These are phyloP conservation scores for Aspergillus fijiensis DNA, from an alignment of 2,329 filamentous ascomycete species.

Conservation along the genomic window DNA sequence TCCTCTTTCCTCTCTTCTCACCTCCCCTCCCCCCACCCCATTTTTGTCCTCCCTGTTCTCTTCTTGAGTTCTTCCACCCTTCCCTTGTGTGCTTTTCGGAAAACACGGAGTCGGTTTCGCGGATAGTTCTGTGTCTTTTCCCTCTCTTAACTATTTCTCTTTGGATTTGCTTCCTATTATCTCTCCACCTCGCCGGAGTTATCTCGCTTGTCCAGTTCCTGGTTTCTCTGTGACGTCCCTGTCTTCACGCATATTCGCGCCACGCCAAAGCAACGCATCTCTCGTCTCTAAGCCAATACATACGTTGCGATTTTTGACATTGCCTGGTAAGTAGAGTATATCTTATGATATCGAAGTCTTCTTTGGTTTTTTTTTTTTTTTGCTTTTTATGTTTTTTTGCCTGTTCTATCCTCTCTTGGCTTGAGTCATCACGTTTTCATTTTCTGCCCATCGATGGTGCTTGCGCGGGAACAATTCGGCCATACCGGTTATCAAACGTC, in stretches of 20 bases:
- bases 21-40: constrained; percentile 5
- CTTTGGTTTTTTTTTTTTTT: neutral
- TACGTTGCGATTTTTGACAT: constrained; percentile 22
- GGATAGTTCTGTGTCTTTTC: constrained; percentile 26
- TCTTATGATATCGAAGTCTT: constrained; percentile 1
- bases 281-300: constrained; percentile 12
- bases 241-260: constrained; percentile 24
- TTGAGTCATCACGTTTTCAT: neutral
- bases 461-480: neutral
- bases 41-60: constrained; percentile 15
- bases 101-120: constrained; percentile 33
- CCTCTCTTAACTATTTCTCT: constrained; percentile 24
- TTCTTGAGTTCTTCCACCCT: constrained; percentile 21
- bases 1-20: constrained; percentile 12
- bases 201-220: constrained; percentile 25
- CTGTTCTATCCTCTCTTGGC: neutral
- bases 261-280: constrained; percentile 20
- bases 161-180: constrained; percentile 22
- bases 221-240: constrained; percentile 21
- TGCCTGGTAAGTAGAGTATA: constrained; percentile 21
- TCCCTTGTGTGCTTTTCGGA: constrained; percentile 29
- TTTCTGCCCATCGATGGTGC: neutral
- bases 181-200: constrained; percentile 27
- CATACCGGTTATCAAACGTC: neutral
- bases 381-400: neutral